Evolutionary conservation across 108 stramenopile genomes (phyloP).

Genomic region (Fragilaria radians): DNA sequence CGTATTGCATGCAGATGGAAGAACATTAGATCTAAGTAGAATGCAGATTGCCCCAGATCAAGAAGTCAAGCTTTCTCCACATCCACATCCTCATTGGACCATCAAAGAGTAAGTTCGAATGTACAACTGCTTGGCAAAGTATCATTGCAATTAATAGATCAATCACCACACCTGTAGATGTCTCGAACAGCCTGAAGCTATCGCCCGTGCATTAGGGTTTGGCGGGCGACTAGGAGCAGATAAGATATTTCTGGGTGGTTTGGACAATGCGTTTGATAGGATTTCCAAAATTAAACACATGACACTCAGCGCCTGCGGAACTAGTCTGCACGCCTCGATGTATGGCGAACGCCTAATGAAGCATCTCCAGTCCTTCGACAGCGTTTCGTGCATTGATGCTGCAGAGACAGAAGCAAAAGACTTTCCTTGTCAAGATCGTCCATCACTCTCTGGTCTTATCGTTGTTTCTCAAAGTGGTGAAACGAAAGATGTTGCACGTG

Average conservation of each 20-base stretch:
- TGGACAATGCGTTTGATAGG: slow-evolving; percentile 69
- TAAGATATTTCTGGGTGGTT: slow-evolving; percentile 73
- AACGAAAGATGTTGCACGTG: slow-evolving; percentile 95
- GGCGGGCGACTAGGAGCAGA: slow-evolving; percentile 78
- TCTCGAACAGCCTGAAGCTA: slow-evolving; percentile 94
- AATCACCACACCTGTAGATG: slow-evolving; percentile 23
- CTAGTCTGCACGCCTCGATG: slow-evolving; percentile 87
- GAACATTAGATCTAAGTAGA: slow-evolving; percentile 81
- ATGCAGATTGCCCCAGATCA: slow-evolving; percentile 89
- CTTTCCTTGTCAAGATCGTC: slow-evolving; percentile 49
- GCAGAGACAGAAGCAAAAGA: slow-evolving; percentile 88
- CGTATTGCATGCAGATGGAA: slow-evolving; percentile 87
- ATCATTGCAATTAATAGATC: neutral
- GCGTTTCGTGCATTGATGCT: slow-evolving; percentile 84
- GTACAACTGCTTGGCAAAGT: neutral
- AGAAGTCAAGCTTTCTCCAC: slow-evolving; percentile 88
- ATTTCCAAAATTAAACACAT: slow-evolving; percentile 77
- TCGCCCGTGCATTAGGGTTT: slow-evolving; percentile 87
- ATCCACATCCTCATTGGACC: slow-evolving; percentile 96
- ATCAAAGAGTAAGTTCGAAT: slow-evolving; percentile 55
- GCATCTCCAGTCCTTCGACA: slow-evolving; percentile 90
- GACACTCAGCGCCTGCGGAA: slow-evolving; percentile 93
- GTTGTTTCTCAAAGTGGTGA: slow-evolving; percentile 97
- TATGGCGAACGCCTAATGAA: slow-evolving; percentile 98
- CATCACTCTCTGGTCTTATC: slow-evolving; percentile 68